Evolutionary conservation across 148 eudicot genomes (phyloP).

Genomic region (Cornus controversa): DNA sequence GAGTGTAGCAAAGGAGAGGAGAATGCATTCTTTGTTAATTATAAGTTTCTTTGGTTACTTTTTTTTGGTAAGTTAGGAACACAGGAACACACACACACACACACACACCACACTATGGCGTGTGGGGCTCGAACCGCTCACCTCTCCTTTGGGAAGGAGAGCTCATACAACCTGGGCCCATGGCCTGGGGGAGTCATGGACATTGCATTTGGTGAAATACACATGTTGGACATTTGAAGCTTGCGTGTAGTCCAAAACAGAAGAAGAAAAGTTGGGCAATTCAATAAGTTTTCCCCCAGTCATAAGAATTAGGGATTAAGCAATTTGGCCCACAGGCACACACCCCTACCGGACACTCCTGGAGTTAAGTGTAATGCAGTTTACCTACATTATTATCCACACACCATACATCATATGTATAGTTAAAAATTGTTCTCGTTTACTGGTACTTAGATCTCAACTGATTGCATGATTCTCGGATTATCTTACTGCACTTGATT

Average conservation of each 20-base stretch:
- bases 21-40: neutral
- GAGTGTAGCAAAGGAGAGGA: neutral
- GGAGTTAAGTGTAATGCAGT: neutral
- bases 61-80: too few species aligned
- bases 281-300: neutral
- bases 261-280: neutral
- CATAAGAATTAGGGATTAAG: neutral
- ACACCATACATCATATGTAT: neutral
- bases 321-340: neutral
- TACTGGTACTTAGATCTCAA: neutral
- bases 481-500: neutral
- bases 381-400: neutral
- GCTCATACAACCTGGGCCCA: too few species aligned
- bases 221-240: neutral
- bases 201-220: neutral
- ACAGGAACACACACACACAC: too few species aligned
- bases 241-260: neutral
- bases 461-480: neutral
- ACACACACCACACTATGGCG: too few species aligned
- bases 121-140: too few species aligned
- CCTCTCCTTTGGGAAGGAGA: too few species aligned
- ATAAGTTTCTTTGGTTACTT: neutral
- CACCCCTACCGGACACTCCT: neutral
- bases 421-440: neutral
- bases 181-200: neutral